phyloP scores from a whole-genome alignment of 2,329 filamentous ascomycete species.

The Geosmithia putterillii region DNA sequence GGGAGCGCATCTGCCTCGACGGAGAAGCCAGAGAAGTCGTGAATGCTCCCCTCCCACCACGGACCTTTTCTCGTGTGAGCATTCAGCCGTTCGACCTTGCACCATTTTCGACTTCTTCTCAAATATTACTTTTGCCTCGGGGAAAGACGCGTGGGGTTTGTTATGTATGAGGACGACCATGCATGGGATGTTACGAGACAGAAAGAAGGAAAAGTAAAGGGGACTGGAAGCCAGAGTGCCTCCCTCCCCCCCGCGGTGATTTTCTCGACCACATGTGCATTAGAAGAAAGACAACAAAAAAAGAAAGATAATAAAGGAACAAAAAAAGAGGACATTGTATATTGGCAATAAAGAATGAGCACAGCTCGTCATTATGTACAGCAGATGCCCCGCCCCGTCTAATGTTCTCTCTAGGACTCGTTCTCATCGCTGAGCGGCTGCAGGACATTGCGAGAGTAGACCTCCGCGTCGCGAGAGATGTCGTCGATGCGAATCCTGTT shows the following conservation, averaged over 20 bases:
- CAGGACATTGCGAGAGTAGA: slow-evolving; percentile 37
- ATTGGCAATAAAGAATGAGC: background rate
- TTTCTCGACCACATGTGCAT: background rate
- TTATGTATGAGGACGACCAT: too few species aligned
- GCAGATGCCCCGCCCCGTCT: background rate
- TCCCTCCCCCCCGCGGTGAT: too few species aligned
- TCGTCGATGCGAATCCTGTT: slow-evolving; percentile 49
- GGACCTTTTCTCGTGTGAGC: background rate
- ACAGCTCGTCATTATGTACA: background rate
- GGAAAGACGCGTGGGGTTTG: too few species aligned
- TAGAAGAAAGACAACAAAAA: background rate
- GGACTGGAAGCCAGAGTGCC: too few species aligned
- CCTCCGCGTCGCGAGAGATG: slow-evolving; percentile 52
- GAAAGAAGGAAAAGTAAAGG: background rate
- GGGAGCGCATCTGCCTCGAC: slow-evolving; percentile 30
- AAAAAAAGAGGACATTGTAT: background rate
- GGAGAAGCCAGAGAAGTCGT: background rate
- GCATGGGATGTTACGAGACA: too few species aligned
- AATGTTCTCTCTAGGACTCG: too few species aligned
- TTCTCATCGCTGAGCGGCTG: slow-evolving; percentile 12
- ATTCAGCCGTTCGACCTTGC: too few species aligned
- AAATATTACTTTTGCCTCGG: too few species aligned
- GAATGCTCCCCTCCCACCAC: background rate
- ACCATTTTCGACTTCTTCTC: too few species aligned
- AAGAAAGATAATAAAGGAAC: background rate